Evolutionary conservation across 2,329 filamentous ascomycete species (phyloP), one percentile per base, ranked within the genome.

Genomic region (Cytospora leucostoma): DNA sequence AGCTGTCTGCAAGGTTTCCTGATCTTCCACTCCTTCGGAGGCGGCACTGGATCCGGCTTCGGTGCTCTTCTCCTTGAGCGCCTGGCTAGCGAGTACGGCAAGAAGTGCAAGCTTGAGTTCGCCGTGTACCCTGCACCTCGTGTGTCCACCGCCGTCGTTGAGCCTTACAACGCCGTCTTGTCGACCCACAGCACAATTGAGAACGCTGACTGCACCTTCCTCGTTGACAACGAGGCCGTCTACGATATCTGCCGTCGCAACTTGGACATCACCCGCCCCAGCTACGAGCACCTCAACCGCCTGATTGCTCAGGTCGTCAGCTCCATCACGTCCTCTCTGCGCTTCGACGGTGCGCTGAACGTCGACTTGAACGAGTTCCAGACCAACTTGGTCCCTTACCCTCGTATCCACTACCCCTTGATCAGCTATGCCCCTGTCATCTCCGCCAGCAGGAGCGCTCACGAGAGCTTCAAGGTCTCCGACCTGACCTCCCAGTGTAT

Each of bases 381-480:
- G 82, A 90, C 88, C 75, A 90, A 90, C 80, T 74, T 91, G 77
- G 88, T 90, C 59, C 88, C 88, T 33, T 90, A 88, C 76, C 88
- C 88, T 40, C 87, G 88, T 75, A 90, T 91, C 69, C 88, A 90
- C 80, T 91, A 89, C 77, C 88, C 88, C 59, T 78, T 90, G 54
- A 89, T 90, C 79, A 88, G 85, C 79, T 90, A 90, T 73, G 87
- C 88, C 12, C 88, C 88, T 37, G 88, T 91, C 70, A 82, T 90
- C 68, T 90, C 87, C 27, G 86, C 87, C 64, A 82, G 84, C 80
- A 91, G 91, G 84, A 92, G 89, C 77, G 85, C 88, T 55, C 91
- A 95, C 74, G 91, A 95, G 82, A 92, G 89, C 81, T 93, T 93
- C 86, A 92, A 92, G 82, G 88, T 93, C 61, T 84, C 87, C 67